A percentile compares a stretch with the other conserved stretches of the same genome.
phyloP scores from a whole-genome alignment of 2,329 filamentous ascomycete genomes.

The Ceratocystis alfenasii region DNA sequence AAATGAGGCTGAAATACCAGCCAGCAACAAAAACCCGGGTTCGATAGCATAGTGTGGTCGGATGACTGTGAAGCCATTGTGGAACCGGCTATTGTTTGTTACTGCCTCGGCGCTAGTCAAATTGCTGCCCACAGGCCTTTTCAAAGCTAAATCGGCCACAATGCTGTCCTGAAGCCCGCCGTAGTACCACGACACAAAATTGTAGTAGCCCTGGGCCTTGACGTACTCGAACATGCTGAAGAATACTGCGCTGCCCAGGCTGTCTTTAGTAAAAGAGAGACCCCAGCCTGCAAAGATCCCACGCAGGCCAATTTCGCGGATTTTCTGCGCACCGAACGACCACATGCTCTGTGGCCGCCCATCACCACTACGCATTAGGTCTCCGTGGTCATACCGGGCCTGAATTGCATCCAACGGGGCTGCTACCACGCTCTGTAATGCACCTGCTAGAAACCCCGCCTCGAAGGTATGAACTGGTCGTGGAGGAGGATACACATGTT shows the following conservation, averaged over 20 bases:
- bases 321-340: constrained; percentile 51
- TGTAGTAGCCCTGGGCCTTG: constrained; percentile 60
- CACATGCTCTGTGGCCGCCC: constrained; percentile 51
- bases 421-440: constrained; percentile 57
- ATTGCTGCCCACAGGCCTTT: constrained; percentile 23
- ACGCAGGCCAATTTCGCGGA: constrained; percentile 57
- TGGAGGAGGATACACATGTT: constrained; percentile 59
- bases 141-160: constrained; percentile 30
- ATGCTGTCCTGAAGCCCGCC: constrained; percentile 43
- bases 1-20: constrained; percentile 56
- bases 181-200: constrained; percentile 60
- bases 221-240: constrained; percentile 66
- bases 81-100: not conserved
- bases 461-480: constrained; percentile 51
- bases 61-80: constrained; percentile 39
- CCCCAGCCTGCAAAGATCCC: constrained; percentile 66
- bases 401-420: constrained; percentile 67
- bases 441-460: constrained; percentile 57
- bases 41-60: constrained; percentile 65
- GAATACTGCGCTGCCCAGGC: constrained; percentile 57
- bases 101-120: constrained; percentile 31
- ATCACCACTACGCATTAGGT: constrained; percentile 30
- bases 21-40: constrained; percentile 56
- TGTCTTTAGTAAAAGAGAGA: constrained; percentile 57
- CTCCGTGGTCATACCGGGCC: constrained; percentile 53